Percentiles rank a stretch among this genome's conserved stretches.
These are phyloP conservation scores for Cymbopogon flexuosus DNA, from an alignment of 202 grass and related monocot genomes.

Conservation along the genomic window DNA sequence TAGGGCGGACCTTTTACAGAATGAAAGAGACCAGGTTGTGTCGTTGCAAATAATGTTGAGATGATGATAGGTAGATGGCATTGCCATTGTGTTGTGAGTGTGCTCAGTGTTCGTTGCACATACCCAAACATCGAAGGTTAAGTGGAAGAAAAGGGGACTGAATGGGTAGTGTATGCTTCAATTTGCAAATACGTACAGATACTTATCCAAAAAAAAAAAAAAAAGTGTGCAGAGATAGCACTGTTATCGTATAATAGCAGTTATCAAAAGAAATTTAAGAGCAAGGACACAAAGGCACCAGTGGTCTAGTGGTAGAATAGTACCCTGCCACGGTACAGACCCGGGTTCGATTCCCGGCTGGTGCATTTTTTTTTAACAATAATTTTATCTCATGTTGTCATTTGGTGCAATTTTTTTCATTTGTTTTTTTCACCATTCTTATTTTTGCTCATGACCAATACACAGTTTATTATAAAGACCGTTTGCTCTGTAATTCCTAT, in stretches of 20 bases:
- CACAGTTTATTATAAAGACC: background rate
- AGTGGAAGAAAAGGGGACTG: too few species aligned
- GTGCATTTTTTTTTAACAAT: slow-evolving; percentile 34
- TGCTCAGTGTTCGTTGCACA: too few species aligned
- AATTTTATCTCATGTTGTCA: too few species aligned
- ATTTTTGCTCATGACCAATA: background rate
- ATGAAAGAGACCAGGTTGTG: background rate
- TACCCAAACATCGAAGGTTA: too few species aligned
- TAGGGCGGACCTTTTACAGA: background rate
- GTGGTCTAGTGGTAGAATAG: slow-evolving; percentile 99
- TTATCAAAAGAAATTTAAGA: rapidly evolving
- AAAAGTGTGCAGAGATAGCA: background rate
- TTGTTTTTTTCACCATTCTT: too few species aligned
- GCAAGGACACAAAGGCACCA: background rate
- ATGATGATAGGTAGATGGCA: background rate
- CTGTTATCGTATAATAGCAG: background rate
- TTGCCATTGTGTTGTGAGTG: too few species aligned
- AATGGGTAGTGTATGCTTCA: too few species aligned
- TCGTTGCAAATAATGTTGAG: background rate
- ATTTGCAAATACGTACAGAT: background rate
- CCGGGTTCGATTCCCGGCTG: slow-evolving; percentile 98
- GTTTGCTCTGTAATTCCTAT: background rate
- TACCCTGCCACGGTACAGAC: slow-evolving; percentile 99
- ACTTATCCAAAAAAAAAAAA: too few species aligned
- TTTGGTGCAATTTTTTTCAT: too few species aligned